Evolutionary conservation across 768 basidiomycete species (phyloP).

Genomic region (Piloderma croceum): DNA sequence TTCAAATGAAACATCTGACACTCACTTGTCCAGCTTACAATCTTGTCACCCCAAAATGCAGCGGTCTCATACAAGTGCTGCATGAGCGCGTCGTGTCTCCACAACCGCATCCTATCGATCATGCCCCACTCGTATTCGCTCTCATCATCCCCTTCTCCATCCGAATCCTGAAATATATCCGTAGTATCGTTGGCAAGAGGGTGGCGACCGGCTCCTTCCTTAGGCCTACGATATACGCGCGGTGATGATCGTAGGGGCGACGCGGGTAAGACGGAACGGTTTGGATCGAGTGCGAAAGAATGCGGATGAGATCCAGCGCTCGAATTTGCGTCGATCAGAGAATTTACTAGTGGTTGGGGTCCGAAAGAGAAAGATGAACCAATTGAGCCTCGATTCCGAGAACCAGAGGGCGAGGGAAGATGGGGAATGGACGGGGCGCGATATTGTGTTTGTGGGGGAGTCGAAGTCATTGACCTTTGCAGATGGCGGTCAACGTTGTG

Average conservation of each 20-base stretch:
- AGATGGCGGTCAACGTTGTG: too few relatives aligned
- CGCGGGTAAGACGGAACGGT: slow-evolving; percentile 67
- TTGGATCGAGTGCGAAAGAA: slow-evolving; percentile 68
- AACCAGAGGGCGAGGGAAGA: slow-evolving; percentile 48
- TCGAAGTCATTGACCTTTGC: slow-evolving; percentile 33
- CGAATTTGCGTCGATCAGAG: slow-evolving; percentile 59
- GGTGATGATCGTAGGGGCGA: slow-evolving; percentile 71
- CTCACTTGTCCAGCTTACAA: slow-evolving; percentile 91
- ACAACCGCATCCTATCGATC: slow-evolving; percentile 92
- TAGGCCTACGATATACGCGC: slow-evolving; percentile 47
- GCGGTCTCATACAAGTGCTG: slow-evolving; percentile 98
- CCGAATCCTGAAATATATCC: slow-evolving; percentile 70
- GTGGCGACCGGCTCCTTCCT: slow-evolving; percentile 52
- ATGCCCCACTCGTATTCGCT: slow-evolving; percentile 72
- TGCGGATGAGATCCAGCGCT: slow-evolving; percentile 52
- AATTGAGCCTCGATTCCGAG: slow-evolving; percentile 60
- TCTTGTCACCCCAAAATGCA: slow-evolving; percentile 98
- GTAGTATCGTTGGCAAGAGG: slow-evolving; percentile 71
- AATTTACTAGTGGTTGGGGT: slow-evolving; percentile 69
- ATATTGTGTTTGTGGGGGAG: slow-evolving; percentile 42
- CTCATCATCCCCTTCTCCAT: slow-evolving; percentile 51
- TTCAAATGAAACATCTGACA: slow-evolving; percentile 23
- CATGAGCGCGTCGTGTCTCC: slow-evolving; percentile 97
- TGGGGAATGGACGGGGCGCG: slow-evolving; percentile 43
- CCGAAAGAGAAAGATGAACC: slow-evolving; percentile 82